These are phyloP conservation scores for Poteriospumella lacustris DNA, from an alignment of 108 stramenopile genomes.

Conservation along the genomic window DNA sequence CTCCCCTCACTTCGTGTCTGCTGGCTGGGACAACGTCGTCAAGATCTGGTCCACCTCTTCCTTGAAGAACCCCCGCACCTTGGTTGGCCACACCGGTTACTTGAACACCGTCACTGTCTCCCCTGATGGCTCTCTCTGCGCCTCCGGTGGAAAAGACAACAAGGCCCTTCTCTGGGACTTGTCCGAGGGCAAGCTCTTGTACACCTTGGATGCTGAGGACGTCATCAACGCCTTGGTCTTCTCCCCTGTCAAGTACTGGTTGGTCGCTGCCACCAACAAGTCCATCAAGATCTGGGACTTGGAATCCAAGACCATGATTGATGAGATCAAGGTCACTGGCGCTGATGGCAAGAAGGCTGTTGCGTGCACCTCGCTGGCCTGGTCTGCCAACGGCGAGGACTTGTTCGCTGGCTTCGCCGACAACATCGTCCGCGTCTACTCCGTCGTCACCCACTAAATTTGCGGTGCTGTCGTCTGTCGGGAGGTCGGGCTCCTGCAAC, in stretches of 20 bases:
- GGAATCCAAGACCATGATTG: constrained; percentile 93
- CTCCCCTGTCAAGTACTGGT: constrained; percentile 99
- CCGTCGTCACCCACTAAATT: constrained; percentile 35
- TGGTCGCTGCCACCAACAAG: constrained; percentile 95
- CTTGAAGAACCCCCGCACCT: constrained; percentile 93
- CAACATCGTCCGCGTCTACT: constrained; percentile 83
- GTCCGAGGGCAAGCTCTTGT: constrained; percentile 98
- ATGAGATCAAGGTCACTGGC: constrained; percentile 73
- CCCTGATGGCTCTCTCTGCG: constrained; percentile 97
- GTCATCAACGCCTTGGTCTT: constrained; percentile 98
- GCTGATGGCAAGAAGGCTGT: constrained; percentile 62
- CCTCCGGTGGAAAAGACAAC: constrained; percentile 98
- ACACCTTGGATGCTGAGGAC: constrained; percentile 94
- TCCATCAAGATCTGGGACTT: constrained; percentile 99
- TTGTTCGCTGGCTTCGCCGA: constrained; percentile 97
- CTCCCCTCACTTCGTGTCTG: constrained; percentile 91
- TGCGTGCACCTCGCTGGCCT: constrained; percentile 87
- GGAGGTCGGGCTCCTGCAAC: too few relatives aligned
- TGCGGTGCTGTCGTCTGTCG: too few relatives aligned
- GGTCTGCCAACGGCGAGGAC: constrained; percentile 91
- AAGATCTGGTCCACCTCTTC: constrained; percentile 83
- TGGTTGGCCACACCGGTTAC: constrained; percentile 98
- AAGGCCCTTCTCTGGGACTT: constrained; percentile 99
- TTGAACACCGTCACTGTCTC: constrained; percentile 99
- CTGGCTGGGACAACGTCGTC: constrained; percentile 98